A percentile compares a stretch with the other conserved stretches of the same genome.
These are phyloP conservation scores for Myochromella boudieri DNA, from an alignment of 768 basidiomycete species.

Conservation along the genomic window DNA sequence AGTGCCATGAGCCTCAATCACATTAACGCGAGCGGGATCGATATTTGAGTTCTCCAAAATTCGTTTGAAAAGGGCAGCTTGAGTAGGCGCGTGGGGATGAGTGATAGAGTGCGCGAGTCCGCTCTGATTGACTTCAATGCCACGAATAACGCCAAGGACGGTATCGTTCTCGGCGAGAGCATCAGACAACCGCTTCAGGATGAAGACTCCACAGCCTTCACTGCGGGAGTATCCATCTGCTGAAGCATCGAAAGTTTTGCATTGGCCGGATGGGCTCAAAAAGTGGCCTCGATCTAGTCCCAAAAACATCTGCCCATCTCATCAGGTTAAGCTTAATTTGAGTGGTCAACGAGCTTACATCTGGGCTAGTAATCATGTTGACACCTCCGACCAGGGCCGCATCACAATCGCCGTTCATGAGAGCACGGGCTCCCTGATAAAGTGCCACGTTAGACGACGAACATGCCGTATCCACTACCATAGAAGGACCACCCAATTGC, in stretches of 20 bases:
- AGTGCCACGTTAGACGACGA: slow-evolving; percentile 70
- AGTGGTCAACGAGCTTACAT: slow-evolving; percentile 42
- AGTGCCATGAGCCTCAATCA: slow-evolving; percentile 76
- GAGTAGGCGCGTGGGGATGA: slow-evolving; percentile 65
- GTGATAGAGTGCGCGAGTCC: slow-evolving; percentile 69
- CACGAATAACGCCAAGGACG: slow-evolving; percentile 68
- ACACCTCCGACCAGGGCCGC: slow-evolving; percentile 76
- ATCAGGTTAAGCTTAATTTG: background rate
- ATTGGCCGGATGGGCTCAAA: slow-evolving; percentile 63
- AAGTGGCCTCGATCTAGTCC: slow-evolving; percentile 72
- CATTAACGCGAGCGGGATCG: slow-evolving; percentile 46
- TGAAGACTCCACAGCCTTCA: slow-evolving; percentile 72
- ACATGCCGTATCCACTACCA: slow-evolving; percentile 74
- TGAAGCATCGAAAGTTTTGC: slow-evolving; percentile 67
- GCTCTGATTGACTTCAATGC: slow-evolving; percentile 71
- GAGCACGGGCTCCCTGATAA: slow-evolving; percentile 66
- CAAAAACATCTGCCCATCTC: slow-evolving; percentile 56
- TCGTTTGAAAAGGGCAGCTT: slow-evolving; percentile 51
- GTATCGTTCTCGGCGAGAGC: slow-evolving; percentile 66
- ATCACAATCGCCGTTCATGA: slow-evolving; percentile 63
- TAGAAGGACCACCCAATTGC: slow-evolving; percentile 66
- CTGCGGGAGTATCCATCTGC: slow-evolving; percentile 74
- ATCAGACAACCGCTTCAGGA: slow-evolving; percentile 69
- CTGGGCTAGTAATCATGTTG: slow-evolving; percentile 67
- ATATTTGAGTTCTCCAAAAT: slow-evolving; percentile 47